Base-by-base conservation (phyloP, 2,329 filamentous ascomycete species). In the Penicillium sp. region DNA sequence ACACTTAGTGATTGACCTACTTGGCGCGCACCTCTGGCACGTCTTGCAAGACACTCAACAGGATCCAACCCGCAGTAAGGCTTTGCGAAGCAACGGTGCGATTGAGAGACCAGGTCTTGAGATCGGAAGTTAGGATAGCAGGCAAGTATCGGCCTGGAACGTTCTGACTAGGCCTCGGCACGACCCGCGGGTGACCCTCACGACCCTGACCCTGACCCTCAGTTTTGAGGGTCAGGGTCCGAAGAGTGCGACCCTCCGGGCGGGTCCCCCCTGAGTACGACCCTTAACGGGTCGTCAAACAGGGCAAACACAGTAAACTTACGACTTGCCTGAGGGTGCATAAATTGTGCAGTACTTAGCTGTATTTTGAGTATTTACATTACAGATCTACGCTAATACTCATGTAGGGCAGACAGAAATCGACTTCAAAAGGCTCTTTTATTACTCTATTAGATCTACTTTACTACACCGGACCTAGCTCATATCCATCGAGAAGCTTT, bases 111-210 rank as follows among this genome's bases (percentile, higher is more conserved):
- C n/a, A n/a, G n/a, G n/a, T n/a, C n/a, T n/a, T n/a, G n/a, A n/a
- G n/a, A n/a, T n/a, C n/a, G n/a, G n/a, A n/a, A n/a, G n/a, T n/a
- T n/a, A n/a, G n/a, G n/a, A n/a, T n/a, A n/a, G n/a, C n/a, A n/a
- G n/a, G n/a, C n/a, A n/a, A n/a, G n/a, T n/a, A n/a, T n/a, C n/a
- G n/a, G n/a, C n/a, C n/a, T n/a, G n/a, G n/a, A n/a, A n/a, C n/a
- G n/a, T n/a, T n/a, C n/a, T n/a, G n/a, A n/a, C 28, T 46, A 46
- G 44, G 39, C 44, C 36, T 46, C 28, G 44, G 37, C 26, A 39
- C 24, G 18, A 46, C 44, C 44, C 44, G 37, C 36, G 36, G 37
- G 37, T 34, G 27, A 29, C 37, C 44, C 28, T 32, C 28, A 39
- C 34, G 18, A 46, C 27, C 44, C 44, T 40, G 37, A 33, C 36